phyloP scores from a whole-genome alignment of 108 stramenopile species.

The Ochromonas danica region DNA sequence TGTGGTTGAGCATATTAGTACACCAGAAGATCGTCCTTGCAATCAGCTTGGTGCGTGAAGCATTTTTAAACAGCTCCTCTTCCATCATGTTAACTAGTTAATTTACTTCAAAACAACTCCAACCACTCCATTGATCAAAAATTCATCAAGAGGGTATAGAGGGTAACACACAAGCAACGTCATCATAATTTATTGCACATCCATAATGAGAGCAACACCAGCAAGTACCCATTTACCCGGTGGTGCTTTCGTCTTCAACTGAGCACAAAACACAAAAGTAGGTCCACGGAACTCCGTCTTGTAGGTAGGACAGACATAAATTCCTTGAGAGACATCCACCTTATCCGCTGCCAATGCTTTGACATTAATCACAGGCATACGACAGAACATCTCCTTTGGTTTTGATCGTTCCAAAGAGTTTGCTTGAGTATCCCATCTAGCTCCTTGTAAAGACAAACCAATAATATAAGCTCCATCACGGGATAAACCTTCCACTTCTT shows the following conservation, averaged over 20 bases:
- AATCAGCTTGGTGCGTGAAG: no score
- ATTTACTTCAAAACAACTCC: no score
- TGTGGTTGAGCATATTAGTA: no score
- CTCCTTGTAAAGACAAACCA: constrained; percentile 75
- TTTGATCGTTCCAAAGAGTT: constrained; percentile 63
- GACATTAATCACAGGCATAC: constrained; percentile 77
- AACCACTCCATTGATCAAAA: no score
- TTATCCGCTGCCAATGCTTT: constrained; percentile 75
- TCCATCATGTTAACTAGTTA: no score
- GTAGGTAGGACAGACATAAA: constrained; percentile 75
- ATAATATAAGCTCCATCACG: constrained; percentile 77
- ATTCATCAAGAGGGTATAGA: no score
- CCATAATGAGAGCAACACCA: constrained; percentile 72
- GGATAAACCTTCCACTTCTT: constrained; percentile 67
- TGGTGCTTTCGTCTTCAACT: constrained; percentile 75
- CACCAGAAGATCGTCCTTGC: no score
- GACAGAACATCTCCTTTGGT: constrained; percentile 84
- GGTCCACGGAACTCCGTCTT: constrained; percentile 76
- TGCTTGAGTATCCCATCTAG: constrained; percentile 68
- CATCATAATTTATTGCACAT: constrained; percentile 63
- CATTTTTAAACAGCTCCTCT: no score
- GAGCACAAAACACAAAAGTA: constrained; percentile 73
- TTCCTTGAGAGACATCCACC: constrained; percentile 64
- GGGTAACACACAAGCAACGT: no score
- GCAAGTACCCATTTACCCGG: constrained; percentile 74